Evolutionary conservation across 179 eudicot species (phyloP), one percentile per base, ranked within the genome.

Genomic region (Silene noctiflora): DNA sequence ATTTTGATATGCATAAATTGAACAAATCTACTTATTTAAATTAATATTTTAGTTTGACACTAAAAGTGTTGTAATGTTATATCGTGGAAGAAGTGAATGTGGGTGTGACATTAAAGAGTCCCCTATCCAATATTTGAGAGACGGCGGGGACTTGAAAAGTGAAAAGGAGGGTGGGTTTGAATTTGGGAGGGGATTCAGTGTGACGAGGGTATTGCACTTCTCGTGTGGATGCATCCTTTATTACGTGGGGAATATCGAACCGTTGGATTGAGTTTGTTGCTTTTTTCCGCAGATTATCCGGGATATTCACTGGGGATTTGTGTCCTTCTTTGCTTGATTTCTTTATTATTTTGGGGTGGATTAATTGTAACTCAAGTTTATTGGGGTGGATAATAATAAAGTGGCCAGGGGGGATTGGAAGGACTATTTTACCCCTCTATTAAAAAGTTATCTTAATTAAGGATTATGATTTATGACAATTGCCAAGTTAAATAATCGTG

Each of bases 91-190:
- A 64, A 65, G 27, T 35, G 11, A n/a, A 9, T 12, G 13, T 5
- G 19, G 42, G 55, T 20, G 19, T 25, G 56, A 31, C 46, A 35
- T 0, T 10, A 48, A 65, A 7, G 66, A 6, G 75, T 31, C 39
- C 39, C 25, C 1, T 46, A 27, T 69, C 48, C 61, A 70, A 68
- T 19, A 55, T 4, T 4, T 35, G 67, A 42, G 76, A 19, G 59
- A 73, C 65, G 80, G 82, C 82, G 84, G 79, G 84, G 79, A 68
- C 75, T 84, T 76, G 76, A 81, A 84, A 75, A n/a, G 59, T 4
- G 53, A 10, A 56, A 4, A 21, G 67, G 76, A 56, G 81, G 84
- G 77, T 29, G 81, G 74, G 77, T 39, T 82, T 84, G 83, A 77
- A 82, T 81, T 82, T 82, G 69, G 81, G 87, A 62, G 67, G 71